Percentiles rank a stretch among this genome's conserved stretches.
Evolutionary conservation across 305 asterid species (phyloP).

Genomic region (Vinca major): DNA sequence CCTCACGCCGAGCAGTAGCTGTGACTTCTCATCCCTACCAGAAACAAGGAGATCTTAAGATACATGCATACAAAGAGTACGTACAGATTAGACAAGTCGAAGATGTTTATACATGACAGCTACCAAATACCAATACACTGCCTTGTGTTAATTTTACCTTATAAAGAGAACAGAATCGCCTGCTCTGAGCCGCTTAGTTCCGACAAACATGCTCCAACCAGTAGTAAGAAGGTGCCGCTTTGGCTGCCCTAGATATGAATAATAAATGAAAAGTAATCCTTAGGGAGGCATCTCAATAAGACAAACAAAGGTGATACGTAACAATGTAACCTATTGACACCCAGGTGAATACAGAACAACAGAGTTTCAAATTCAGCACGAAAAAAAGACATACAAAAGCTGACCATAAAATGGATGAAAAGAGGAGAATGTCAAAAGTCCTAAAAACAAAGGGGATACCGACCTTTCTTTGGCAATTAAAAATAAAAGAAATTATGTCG

Average conservation of each 20-base stretch:
- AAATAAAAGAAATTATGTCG: neutral
- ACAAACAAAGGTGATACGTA: neutral
- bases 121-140: neutral
- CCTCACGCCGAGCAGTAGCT: constrained; percentile 77
- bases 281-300: neutral
- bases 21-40: constrained; percentile 69
- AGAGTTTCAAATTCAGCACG: neutral
- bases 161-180: constrained; percentile 87
- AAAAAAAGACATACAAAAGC: neutral
- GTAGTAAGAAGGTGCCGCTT: constrained; percentile 87
- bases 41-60: neutral
- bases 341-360: neutral
- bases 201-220: constrained; percentile 97
- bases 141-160: constrained; percentile 36
- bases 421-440: neutral
- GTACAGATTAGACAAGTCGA: neutral
- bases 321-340: neutral
- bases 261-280: constrained; percentile 11
- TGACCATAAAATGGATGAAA: too few species aligned
- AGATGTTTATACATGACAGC: neutral
- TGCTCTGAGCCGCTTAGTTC: constrained; percentile 84
- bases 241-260: constrained; percentile 62
- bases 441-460: neutral
- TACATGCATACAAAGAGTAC: neutral
- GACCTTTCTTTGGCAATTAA: neutral